Evolutionary conservation across 2,329 filamentous ascomycete species (phyloP).

Genomic region (Aspergillus fischeri): DNA sequence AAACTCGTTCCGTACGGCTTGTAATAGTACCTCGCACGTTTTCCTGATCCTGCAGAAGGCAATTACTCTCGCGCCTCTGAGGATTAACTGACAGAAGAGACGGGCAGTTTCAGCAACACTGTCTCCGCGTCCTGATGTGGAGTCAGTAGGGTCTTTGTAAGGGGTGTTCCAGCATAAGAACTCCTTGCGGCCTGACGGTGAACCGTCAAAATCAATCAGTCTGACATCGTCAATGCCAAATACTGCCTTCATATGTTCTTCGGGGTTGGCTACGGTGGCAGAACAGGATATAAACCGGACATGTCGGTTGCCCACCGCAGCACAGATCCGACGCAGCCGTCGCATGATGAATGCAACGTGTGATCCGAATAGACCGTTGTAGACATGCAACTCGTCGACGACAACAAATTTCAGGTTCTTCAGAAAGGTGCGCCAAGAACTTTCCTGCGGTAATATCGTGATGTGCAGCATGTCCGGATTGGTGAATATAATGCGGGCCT

Average conservation of each 20-base stretch:
- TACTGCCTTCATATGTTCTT: conserved; percentile 88
- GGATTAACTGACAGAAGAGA: conserved; percentile 82
- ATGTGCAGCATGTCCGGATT: conserved; percentile 98
- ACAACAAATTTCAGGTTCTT: conserved; percentile 88
- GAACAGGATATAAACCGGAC: conserved; percentile 95
- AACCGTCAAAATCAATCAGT: conserved; percentile 86
- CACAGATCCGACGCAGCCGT: conserved; percentile 78
- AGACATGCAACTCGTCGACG: conserved; percentile 88
- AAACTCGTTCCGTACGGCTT: conserved; percentile 74
- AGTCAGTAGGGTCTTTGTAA: conserved; percentile 82
- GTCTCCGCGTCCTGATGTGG: conserved; percentile 78
- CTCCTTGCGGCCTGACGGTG: conserved; percentile 86
- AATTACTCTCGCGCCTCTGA: conserved; percentile 86
- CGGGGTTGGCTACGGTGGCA: conserved; percentile 89
- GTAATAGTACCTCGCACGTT: conserved; percentile 80
- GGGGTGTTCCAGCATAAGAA: conserved; percentile 98
- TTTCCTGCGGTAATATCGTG: conserved; percentile 87
- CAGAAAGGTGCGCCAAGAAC: conserved; percentile 82
- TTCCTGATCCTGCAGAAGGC: conserved; percentile 87
- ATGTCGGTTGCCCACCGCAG: conserved; percentile 77
- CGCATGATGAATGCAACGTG: conserved; percentile 96
- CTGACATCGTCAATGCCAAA: conserved; percentile 80
- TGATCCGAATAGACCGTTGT: conserved; percentile 90
- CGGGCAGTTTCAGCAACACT: conserved; percentile 81
- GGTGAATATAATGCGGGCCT: conserved; percentile 90